Base-by-base conservation (phyloP, 305 asterid species). In the Rubia occidens region DNA sequence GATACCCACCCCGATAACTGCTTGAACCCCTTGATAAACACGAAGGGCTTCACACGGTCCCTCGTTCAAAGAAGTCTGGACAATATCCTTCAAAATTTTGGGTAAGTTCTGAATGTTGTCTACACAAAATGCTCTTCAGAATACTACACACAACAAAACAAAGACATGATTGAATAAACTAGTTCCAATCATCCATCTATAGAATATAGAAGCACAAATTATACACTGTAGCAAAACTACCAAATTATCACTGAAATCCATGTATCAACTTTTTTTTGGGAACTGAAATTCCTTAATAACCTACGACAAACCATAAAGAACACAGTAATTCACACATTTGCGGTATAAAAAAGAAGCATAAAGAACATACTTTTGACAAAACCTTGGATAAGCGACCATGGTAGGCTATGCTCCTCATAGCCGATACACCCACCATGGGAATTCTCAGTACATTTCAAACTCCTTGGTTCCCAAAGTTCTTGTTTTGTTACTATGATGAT, bases 1-100 rank as follows among this genome's bases (percentile, higher is more conserved):
- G 54, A 87, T 79, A 72, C 97, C 97, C 35, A 91, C 99, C 44
- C 97, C 96, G 24, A 94, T 75, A 69, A 94, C 87, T 71, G 99
- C 99, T 80, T 94, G 97, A 72, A 94, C 80, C 66, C 97, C 99
- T 85, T 94, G 99, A 78, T 91, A 97, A 63, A 94, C 81, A 84
- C 99, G 81, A 21, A 89, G 79, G 58, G 96, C 89, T 60, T 96
- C 99, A 66, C 96, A 96, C 18, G 97, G 97, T 66, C 99, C 99
- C 6, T 97, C 91, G 73, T 70, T 91, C 77, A 94, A 76, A 63
- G 99, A 89, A 76, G 99, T 94, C 79, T 91, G 96, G 73, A 89
- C 82, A 71, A 91, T 83, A 80, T 94, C 99, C 82, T 94, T 97
- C 77, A 94, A 79, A 44, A 94, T 91, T 77, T 85, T 85, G 68